Evolutionary conservation across 1,284 basidiomycete species (phyloP).

Genomic region (Irpex sp.): DNA sequence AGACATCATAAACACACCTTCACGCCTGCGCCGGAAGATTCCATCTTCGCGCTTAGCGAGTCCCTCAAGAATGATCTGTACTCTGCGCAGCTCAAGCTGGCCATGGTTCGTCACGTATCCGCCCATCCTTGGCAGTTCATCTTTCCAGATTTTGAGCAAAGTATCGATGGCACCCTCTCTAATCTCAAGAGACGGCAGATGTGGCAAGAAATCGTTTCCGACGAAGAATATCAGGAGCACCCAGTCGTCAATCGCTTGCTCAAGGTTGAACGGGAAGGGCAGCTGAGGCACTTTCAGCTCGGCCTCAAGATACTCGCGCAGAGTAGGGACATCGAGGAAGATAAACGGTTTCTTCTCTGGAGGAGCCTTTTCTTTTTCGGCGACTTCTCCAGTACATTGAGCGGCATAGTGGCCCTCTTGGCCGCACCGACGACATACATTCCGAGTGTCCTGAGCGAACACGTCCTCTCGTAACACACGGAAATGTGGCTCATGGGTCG

Average conservation of each 20-base stretch:
- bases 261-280: slow-evolving; percentile 91
- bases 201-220: slow-evolving; percentile 99
- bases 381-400: slow-evolving; percentile 77
- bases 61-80: slow-evolving; percentile 94
- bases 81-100: slow-evolving; percentile 80
- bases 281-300: slow-evolving; percentile 83
- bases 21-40: slow-evolving; percentile 90
- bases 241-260: slow-evolving; percentile 99
- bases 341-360: slow-evolving; percentile 96
- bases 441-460: slow-evolving; percentile 78
- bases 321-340: slow-evolving; percentile 93
- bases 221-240: slow-evolving; percentile 99
- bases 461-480: slow-evolving; percentile 98
- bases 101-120: slow-evolving; percentile 97
- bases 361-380: slow-evolving; percentile 51
- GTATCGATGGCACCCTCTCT: slow-evolving; percentile 99
- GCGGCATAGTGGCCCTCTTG: slow-evolving; percentile 93
- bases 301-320: slow-evolving; percentile 97
- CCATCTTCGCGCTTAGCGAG: slow-evolving; percentile 92
- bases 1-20: slow-evolving; percentile 48
- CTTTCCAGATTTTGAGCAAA: slow-evolving; percentile 93
- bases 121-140: slow-evolving; percentile 90
- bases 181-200: slow-evolving; percentile 97
- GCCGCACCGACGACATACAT: slow-evolving; percentile 88
- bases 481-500: slow-evolving; percentile 98